Percentiles rank a stretch among this genome's conserved stretches.
phyloP scores from a whole-genome alignment of 108 stramenopile species.

The Tribonema minus region DNA sequence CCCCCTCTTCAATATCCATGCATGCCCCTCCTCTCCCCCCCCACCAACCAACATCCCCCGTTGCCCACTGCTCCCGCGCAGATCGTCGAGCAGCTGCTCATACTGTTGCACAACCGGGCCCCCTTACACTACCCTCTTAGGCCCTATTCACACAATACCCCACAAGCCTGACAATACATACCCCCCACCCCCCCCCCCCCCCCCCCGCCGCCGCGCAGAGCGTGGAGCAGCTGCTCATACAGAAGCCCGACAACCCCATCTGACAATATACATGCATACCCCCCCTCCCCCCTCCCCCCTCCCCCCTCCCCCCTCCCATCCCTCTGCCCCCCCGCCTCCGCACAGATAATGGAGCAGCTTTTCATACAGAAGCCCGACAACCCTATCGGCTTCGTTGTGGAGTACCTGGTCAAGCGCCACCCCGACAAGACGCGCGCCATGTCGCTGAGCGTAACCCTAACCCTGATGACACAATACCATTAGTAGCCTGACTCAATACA shows the following conservation, averaged over 20 bases:
- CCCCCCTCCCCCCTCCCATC: background rate
- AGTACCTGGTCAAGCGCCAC: slow-evolving; percentile 61
- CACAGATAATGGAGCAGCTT: slow-evolving; percentile 64
- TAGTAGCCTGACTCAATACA: background rate
- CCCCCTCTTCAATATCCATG: too few species aligned
- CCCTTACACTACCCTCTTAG: too few species aligned
- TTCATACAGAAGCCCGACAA: slow-evolving; percentile 70
- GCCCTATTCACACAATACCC: background rate
- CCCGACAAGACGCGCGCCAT: slow-evolving; percentile 61
- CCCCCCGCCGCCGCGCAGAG: too few species aligned
- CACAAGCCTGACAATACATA: background rate
- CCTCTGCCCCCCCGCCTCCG: slow-evolving; percentile 43
- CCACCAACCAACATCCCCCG: too few species aligned
- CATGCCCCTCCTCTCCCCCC: too few species aligned
- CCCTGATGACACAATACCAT: background rate
- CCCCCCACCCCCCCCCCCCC: background rate
- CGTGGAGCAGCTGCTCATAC: slow-evolving; percentile 60
- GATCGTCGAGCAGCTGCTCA: slow-evolving; percentile 60
- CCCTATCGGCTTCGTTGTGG: slow-evolving; percentile 69
- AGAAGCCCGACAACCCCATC: slow-evolving; percentile 68
- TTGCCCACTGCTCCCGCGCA: too few species aligned
- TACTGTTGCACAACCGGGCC: slow-evolving; percentile 61
- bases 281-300: background rate
- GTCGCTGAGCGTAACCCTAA: background rate
- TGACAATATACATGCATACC: too few species aligned